phyloP scores from a whole-genome alignment of 2,329 filamentous ascomycete species.

The Knufia petricola region DNA sequence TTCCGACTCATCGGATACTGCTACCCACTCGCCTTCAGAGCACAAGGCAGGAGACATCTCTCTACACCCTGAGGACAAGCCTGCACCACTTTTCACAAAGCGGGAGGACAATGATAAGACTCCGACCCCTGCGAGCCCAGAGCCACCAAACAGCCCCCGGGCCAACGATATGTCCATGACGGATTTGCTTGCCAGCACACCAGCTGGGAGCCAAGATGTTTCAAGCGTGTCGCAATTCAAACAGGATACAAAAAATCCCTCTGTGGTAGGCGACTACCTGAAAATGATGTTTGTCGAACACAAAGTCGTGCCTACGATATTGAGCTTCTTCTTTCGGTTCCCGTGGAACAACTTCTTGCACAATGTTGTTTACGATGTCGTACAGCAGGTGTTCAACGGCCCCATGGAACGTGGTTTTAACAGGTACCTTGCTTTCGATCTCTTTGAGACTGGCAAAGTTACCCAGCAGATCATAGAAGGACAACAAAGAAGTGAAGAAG shows the following conservation, averaged over 20 bases:
- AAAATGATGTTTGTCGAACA: constrained; percentile 97
- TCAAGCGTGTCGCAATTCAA: constrained; percentile 24
- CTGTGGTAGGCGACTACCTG: constrained; percentile 85
- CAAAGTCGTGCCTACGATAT: constrained; percentile 84
- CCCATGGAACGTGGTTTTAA: constrained; percentile 96
- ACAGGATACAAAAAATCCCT: constrained; percentile 53
- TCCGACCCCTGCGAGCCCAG: constrained; percentile 22
- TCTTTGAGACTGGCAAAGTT: constrained; percentile 84
- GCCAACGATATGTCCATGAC: constrained; percentile 7
- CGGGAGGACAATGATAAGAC: constrained; percentile 20
- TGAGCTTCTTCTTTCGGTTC: constrained; percentile 96
- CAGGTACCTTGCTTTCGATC: constrained; percentile 74
- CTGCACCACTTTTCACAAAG: constrained; percentile 52
- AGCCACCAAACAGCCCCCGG: constrained; percentile 16
- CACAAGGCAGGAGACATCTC: constrained; percentile 29
- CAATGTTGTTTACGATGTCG: constrained; percentile 97
- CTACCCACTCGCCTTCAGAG: constrained; percentile 3
- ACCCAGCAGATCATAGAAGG: constrained; percentile 88
- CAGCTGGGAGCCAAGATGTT: constrained; percentile 15
- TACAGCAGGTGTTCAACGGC: constrained; percentile 98
- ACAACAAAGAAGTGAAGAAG: constrained; percentile 75
- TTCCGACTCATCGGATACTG: constrained; percentile 24
- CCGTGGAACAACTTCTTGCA: constrained; percentile 99
- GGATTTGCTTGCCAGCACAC: constrained; percentile 8
- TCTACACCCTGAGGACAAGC: constrained; percentile 57